Evolutionary conservation across 148 eudicot genomes (phyloP).

Genomic region (Diospyros kaki): DNA sequence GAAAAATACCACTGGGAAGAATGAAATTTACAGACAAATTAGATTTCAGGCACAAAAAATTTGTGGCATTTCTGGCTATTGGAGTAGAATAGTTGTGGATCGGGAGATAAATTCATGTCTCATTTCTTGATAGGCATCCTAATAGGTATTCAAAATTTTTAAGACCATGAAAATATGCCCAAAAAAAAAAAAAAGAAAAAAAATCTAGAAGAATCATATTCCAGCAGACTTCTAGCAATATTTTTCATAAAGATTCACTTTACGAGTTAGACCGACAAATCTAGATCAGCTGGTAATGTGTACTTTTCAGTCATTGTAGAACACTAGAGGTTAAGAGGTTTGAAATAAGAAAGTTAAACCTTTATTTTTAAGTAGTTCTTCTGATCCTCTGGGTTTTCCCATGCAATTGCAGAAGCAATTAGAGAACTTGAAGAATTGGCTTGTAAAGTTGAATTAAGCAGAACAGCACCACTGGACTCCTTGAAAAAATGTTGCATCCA

Average conservation of each 20-base stretch:
- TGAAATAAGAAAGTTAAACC: constrained; percentile 30
- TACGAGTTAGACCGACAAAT: not conserved
- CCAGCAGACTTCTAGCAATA: not conserved
- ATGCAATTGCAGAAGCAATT: constrained; percentile 73
- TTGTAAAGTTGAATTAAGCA: constrained; percentile 48
- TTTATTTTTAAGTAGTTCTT: constrained; percentile 62
- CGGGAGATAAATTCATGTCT: not conserved
- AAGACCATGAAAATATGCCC: not conserved
- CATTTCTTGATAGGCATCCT: not conserved
- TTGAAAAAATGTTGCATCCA: constrained; percentile 86
- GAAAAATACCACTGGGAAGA: not conserved
- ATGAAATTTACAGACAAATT: not conserved
- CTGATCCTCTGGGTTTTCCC: constrained; percentile 40
- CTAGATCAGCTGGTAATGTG: not conserved
- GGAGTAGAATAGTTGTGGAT: not conserved
- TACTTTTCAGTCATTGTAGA: not conserved
- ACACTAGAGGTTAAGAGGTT: not conserved
- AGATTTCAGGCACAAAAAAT: not conserved
- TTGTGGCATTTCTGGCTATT: no score
- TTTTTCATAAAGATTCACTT: not conserved
- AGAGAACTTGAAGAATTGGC: constrained; percentile 42
- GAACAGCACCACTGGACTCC: constrained; percentile 72
- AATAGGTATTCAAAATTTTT: not conserved
- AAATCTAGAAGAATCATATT: not conserved
- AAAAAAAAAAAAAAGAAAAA: not conserved